Base-by-base conservation (phyloP, 495 filamentous ascomycete genomes). In the Amorphotheca resinae region DNA sequence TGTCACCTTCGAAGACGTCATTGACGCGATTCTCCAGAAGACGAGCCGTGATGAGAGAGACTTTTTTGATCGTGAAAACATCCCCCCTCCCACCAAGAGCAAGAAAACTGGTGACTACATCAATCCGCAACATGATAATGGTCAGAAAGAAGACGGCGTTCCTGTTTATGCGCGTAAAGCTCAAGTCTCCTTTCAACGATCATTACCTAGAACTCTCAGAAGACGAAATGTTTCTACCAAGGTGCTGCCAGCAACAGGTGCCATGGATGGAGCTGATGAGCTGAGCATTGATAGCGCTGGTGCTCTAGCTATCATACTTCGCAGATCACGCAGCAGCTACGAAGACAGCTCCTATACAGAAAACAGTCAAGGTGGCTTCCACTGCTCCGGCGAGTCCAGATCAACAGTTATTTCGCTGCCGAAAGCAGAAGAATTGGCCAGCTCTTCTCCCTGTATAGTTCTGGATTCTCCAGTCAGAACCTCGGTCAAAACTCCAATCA, bases 1-100 rank as follows among this genome's bases (percentile, higher is more conserved):
- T 30, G 30, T 54, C 15, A 54, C 51, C 4, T 51, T 46, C 21
- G 51, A 54, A 16, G 51, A 54, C 23, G 25, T 54, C 22, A 36
- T 54, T 4, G 44, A 48, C 36, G 38, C 41, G 1, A 20, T 54
- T 14, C 23, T 54, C 20, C 51, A 54, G 16, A 54, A 51, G 21
- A 44, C 44, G 12, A 47, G 47, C 31, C 40, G 44, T 9, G 48
- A 54, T 16, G 48, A 51, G 22, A 45, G 45, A 22, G 48, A 54
- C 14, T 51, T 47, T 40, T 51, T 51, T 18, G 31, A 42, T 36
- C 43, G 33, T 14, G 14, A 33, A n/a, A 34, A 17, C 3, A 14
- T n/a, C 3, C 17, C 12, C 6, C 44, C 42, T 16, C 44, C 28
- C 25, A 48, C 30, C 3, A 51, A 54, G 26, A 14, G 9, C 2